Conservation (phyloP, 2,329 filamentous ascomycete species). For the Ophiostoma australiae region DNA sequence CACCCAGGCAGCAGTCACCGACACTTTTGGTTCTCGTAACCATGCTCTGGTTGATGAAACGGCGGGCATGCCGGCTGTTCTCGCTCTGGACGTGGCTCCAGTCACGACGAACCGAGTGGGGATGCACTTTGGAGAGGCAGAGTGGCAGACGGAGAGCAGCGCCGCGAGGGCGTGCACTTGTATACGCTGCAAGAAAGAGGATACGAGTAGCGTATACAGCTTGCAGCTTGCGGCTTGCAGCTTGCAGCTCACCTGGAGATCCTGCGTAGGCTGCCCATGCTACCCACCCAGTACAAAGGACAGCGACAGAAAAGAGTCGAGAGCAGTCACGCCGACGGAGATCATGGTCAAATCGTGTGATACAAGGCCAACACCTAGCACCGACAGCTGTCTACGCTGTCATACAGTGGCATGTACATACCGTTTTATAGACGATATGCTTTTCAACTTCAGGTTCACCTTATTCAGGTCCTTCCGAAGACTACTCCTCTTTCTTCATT, state of each 20-base stretch:
- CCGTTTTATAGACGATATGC: too few relatives aligned
- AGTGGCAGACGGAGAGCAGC: not conserved
- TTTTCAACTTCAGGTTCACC: not conserved
- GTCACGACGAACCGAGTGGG: slow-evolving; percentile 14
- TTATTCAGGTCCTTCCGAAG: not conserved
- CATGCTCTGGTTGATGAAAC: slow-evolving; percentile 16
- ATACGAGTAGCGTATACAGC: not conserved
- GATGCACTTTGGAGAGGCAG: not conserved
- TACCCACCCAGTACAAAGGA: not conserved
- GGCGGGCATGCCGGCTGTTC: slow-evolving; percentile 17
- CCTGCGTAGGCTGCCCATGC: not conserved
- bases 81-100: slow-evolving; percentile 23
- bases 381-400: not conserved
- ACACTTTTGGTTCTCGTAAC: not conserved
- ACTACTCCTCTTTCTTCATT: not conserved
- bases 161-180: not conserved
- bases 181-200: slow-evolving; percentile 2
- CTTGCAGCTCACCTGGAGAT: not conserved
- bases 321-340: not conserved
- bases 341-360: not conserved
- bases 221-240: too few relatives aligned
- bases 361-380: not conserved
- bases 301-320: not conserved
- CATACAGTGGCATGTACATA: not conserved
- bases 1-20: slow-evolving; percentile 3